phyloP scores from a whole-genome alignment of 1,284 basidiomycete genomes.

The Puccinia novopanici region DNA sequence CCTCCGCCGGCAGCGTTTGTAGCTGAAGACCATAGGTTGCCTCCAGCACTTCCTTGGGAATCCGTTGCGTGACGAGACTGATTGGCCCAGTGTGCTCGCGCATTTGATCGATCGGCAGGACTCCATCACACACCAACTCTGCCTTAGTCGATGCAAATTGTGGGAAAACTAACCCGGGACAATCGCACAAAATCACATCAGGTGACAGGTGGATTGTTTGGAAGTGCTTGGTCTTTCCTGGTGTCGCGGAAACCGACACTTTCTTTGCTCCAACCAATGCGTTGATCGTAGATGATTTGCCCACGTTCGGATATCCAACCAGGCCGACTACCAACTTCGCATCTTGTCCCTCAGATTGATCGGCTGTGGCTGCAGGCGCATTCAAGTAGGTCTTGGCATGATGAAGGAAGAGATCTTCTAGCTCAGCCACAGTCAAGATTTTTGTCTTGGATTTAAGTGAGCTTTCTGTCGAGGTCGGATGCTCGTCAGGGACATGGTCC shows the following conservation, averaged over 20 bases:
- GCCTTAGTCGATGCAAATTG: constrained; percentile 96
- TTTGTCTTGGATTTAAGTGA: constrained; percentile 64
- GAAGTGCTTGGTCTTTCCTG: constrained; percentile 99
- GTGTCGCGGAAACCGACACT: constrained; percentile 94
- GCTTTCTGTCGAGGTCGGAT: neutral
- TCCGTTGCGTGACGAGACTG: constrained; percentile 74
- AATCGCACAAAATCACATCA: constrained; percentile 90
- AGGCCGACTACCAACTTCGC: constrained; percentile 70
- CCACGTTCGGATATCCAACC: constrained; percentile 68
- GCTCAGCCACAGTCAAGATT: constrained; percentile 81
- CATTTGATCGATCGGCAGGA: constrained; percentile 96
- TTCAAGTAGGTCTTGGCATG: constrained; percentile 68
- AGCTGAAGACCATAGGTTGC: constrained; percentile 85
- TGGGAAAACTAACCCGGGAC: constrained; percentile 96
- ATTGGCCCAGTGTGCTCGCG: constrained; percentile 88
- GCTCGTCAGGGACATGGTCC: neutral
- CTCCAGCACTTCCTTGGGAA: constrained; percentile 84
- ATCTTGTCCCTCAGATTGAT: constrained; percentile 14
- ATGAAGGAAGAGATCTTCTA: constrained; percentile 80
- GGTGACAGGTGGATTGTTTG: constrained; percentile 93
- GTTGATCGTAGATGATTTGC: constrained; percentile 67
- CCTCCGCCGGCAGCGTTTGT: constrained; percentile 70
- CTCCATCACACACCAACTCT: constrained; percentile 93
- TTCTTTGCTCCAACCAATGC: constrained; percentile 73
- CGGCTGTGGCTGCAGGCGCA: constrained; percentile 1